Conservation (phyloP, 768 basidiomycete genomes). For the Zangia roseola region DNA sequence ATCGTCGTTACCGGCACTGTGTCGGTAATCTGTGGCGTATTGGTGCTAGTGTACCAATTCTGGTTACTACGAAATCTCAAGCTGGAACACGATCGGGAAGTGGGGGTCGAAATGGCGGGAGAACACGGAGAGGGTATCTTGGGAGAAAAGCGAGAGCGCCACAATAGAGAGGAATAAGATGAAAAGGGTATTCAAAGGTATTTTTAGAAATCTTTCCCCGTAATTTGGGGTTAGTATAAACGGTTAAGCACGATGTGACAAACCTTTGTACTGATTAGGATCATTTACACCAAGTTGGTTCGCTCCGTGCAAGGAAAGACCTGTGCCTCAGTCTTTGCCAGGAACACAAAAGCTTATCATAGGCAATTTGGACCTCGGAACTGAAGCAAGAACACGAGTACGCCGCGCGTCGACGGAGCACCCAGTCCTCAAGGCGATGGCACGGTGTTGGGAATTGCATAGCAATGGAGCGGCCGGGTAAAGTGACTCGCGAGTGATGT, state of each 20-base stretch:
- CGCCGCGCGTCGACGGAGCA: slow-evolving; percentile 11
- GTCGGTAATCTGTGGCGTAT: slow-evolving; percentile 40
- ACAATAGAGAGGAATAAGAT: background rate
- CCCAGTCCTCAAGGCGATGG: slow-evolving; percentile 21
- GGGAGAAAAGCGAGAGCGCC: slow-evolving; percentile 6
- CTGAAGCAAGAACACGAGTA: slow-evolving; percentile 17
- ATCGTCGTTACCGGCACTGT: slow-evolving; percentile 45
- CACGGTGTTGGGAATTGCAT: slow-evolving; percentile 12
- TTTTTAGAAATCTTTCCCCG: background rate
- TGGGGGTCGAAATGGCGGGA: slow-evolving; percentile 44
- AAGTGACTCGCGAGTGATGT: background rate
- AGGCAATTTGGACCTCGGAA: slow-evolving; percentile 5
- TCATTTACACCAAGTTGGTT: background rate
- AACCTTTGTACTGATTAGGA: background rate
- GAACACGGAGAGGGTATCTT: slow-evolving; percentile 44
- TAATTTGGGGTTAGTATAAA: background rate
- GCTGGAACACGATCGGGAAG: slow-evolving; percentile 39
- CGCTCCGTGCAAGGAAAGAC: background rate
- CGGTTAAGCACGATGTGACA: background rate
- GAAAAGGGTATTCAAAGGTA: background rate
- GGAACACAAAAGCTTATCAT: slow-evolving; percentile 3
- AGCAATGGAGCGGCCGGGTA: background rate
- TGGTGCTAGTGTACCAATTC: slow-evolving; percentile 43
- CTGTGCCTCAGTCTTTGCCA: background rate
- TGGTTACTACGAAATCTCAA: slow-evolving; percentile 45